Percentiles rank a stretch among this genome's conserved stretches.
These are phyloP conservation scores for Yarrowia osloensis DNA, from an alignment of 805 yeast genomes.

Conservation along the genomic window DNA sequence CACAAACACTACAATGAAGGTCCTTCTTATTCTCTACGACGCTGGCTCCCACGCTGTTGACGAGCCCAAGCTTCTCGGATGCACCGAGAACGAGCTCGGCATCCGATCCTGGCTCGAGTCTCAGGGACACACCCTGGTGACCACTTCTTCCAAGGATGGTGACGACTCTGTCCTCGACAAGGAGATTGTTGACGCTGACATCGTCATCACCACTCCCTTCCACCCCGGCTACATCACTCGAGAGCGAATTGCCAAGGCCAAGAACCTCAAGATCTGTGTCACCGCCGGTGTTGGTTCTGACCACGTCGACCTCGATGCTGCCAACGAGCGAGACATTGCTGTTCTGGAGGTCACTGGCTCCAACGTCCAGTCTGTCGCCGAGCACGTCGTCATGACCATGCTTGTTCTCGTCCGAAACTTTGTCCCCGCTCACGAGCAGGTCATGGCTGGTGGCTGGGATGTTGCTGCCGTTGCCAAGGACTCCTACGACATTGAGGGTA, in stretches of 20 bases:
- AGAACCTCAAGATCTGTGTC: not conserved
- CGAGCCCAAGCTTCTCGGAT: not conserved
- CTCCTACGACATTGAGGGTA: not conserved
- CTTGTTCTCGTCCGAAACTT: not conserved
- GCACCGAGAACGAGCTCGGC: not conserved
- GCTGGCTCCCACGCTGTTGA: conserved; percentile 1
- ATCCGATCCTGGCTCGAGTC: conserved; percentile 3
- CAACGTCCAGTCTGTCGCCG: not conserved
- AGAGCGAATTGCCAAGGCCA: conserved; percentile 7
- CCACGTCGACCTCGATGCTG: not conserved
- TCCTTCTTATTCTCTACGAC: conserved; percentile 2
- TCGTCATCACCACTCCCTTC: not conserved
- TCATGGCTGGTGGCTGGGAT: not conserved
- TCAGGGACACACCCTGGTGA: not conserved
- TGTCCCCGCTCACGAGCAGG: not conserved
- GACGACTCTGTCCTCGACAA: not conserved
- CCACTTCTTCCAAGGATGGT: not conserved
- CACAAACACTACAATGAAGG: not conserved
- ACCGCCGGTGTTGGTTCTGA: conserved; percentile 1
- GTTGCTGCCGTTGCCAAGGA: conserved; percentile 3
- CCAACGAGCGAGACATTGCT: conserved; percentile 8
- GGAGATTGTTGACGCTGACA: not conserved
- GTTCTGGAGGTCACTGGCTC: conserved; percentile 1
- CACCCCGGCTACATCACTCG: conserved; percentile 2
- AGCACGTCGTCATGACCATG: conserved; percentile 2